These are phyloP conservation scores for Dipteronia dyeriana DNA, from an alignment of 345 rosid species.

Conservation along the genomic window DNA sequence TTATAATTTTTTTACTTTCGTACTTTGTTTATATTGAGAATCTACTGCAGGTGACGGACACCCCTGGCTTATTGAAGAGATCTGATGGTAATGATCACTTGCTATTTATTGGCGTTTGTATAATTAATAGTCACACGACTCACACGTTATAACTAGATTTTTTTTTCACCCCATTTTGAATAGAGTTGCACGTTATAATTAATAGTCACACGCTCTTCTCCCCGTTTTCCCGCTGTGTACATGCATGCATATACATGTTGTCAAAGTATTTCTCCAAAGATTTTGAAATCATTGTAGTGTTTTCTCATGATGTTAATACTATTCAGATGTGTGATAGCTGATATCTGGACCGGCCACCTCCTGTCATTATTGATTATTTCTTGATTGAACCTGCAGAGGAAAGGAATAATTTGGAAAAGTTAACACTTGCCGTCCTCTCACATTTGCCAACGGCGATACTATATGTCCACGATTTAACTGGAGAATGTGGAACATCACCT, in stretches of 20 bases:
- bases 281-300: not conserved
- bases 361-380: not conserved
- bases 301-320: not conserved
- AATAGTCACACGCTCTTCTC: too few species aligned
- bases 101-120: not conserved
- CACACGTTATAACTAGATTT: too few species aligned
- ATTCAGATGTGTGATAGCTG: not conserved
- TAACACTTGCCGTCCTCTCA: slow-evolving; percentile 90
- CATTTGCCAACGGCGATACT: slow-evolving; percentile 92
- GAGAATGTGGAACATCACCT: slow-evolving; percentile 92
- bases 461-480: slow-evolving; percentile 91
- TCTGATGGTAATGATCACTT: slow-evolving; percentile 57
- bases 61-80: slow-evolving; percentile 91
- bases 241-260: too few species aligned
- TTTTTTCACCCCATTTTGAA: too few species aligned
- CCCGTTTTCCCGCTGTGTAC: too few species aligned
- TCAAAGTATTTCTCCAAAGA: not conserved
- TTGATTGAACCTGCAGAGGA: slow-evolving; percentile 53
- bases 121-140: not conserved
- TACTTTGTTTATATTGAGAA: slow-evolving; percentile 22
- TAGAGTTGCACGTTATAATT: too few species aligned
- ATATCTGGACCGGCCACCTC: not conserved
- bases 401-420: slow-evolving; percentile 86
- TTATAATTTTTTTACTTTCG: slow-evolving; percentile 13
- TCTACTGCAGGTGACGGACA: slow-evolving; percentile 82